Conservation (phyloP, 306 rosid species). For the Sphenostylis stenocarpa region DNA sequence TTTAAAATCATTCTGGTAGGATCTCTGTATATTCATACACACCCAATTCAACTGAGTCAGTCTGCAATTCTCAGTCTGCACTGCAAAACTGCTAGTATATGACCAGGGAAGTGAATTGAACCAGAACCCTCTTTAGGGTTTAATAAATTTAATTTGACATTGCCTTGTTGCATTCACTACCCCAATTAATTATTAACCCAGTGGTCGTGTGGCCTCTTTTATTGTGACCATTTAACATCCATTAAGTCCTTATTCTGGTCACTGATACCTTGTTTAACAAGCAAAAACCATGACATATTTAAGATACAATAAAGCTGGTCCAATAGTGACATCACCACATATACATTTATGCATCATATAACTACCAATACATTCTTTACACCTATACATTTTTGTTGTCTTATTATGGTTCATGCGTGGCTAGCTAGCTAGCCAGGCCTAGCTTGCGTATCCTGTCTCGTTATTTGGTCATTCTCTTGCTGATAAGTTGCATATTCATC, state of each 20-base stretch:
- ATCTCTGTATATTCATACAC: not conserved
- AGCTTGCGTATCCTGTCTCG: not conserved
- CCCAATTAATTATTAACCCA: conserved; percentile 18
- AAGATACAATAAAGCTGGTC: not conserved
- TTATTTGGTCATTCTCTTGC: not conserved
- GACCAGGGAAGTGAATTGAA: not conserved
- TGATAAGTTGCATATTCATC: not conserved
- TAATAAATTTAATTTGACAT: not conserved
- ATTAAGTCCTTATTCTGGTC: not conserved
- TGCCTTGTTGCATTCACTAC: conserved; percentile 10
- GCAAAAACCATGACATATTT: conserved; percentile 33
- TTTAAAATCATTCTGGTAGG: too few relatives aligned
- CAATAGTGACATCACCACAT: conserved; percentile 32
- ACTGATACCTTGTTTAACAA: conserved; percentile 51
- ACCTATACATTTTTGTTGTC: not conserved
- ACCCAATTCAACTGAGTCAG: not conserved
- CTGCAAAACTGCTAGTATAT: not conserved
- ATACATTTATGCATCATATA: not conserved
- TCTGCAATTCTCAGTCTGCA: not conserved
- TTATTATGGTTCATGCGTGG: conserved; percentile 9
- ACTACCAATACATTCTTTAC: not conserved
- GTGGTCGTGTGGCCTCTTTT: not conserved
- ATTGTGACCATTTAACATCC: not conserved
- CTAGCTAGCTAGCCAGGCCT: not conserved
- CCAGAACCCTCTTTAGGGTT: not conserved